Evolutionary conservation across 2,329 filamentous ascomycete genomes (phyloP).

Genomic region (Coniochaeta sp.): DNA sequence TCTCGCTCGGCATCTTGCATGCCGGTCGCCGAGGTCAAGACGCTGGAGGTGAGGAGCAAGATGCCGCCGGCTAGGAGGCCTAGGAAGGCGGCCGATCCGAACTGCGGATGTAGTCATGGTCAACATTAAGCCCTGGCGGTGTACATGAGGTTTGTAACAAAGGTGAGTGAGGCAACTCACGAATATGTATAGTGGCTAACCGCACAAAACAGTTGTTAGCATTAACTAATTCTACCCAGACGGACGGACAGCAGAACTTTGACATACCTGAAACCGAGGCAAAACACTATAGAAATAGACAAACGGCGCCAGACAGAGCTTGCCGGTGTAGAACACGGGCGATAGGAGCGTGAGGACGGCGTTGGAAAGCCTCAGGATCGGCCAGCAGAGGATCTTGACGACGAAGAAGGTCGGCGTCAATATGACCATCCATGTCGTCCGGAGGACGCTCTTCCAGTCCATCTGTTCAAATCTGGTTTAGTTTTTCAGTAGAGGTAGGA

Average conservation of each 20-base stretch:
- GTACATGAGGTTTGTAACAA: too few relatives aligned
- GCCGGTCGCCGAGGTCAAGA: conserved; percentile 45
- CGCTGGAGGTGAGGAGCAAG: conserved; percentile 48
- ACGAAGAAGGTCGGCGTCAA: neutral
- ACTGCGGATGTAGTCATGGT: conserved; percentile 24
- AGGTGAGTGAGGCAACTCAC: conserved; percentile 25
- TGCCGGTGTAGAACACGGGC: conserved; percentile 27
- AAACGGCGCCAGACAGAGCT: conserved; percentile 16
- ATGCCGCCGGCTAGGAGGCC: conserved; percentile 57
- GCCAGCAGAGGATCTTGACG: conserved; percentile 5
- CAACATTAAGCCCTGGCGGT: too few relatives aligned
- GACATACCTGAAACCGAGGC: conserved; percentile 23
- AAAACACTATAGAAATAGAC: conserved; percentile 23
- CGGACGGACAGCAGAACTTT: neutral
- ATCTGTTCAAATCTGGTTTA: too few relatives aligned
- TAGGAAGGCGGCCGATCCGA: conserved; percentile 60
- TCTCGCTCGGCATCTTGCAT: conserved; percentile 21
- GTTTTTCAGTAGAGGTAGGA: too few relatives aligned
- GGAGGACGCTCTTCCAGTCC: neutral
- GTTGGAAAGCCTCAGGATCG: conserved; percentile 13
- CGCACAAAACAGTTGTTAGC: conserved; percentile 4
- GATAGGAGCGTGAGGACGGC: conserved; percentile 25
- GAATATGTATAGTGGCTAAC: conserved; percentile 36
- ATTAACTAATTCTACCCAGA: neutral
- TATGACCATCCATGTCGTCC: conserved; percentile 1